Conservation (phyloP, 192 early-diverging fungal species). For the Dissophora globulifera region DNA sequence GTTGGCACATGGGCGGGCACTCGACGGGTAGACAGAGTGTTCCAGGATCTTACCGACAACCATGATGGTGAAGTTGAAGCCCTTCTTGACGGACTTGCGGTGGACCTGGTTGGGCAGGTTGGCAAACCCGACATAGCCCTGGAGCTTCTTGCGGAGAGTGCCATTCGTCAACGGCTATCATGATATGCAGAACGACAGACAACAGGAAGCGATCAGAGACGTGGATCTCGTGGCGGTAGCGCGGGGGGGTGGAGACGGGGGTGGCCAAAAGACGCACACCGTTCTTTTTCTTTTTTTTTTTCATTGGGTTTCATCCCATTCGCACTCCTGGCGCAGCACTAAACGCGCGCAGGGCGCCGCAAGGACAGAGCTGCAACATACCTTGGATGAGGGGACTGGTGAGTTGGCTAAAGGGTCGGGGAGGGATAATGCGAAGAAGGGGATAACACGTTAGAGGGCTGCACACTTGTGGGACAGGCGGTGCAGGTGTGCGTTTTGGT, state of each 20-base stretch:
- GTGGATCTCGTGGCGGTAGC: too few relatives aligned
- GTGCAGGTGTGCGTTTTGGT: too few relatives aligned
- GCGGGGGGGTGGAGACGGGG: too few relatives aligned
- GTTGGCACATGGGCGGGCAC: too few relatives aligned
- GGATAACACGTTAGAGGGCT: too few relatives aligned
- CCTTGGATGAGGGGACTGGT: slow-evolving; percentile 10
- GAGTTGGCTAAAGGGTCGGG: background rate
- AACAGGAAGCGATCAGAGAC: too few relatives aligned
- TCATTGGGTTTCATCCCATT: too few relatives aligned
- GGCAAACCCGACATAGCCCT: slow-evolving; percentile 86
- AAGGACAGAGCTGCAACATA: background rate
- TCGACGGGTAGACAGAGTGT: background rate
- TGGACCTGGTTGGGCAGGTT: slow-evolving; percentile 95
- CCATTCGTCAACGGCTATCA: slow-evolving; percentile 35
- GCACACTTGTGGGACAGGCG: too few relatives aligned
- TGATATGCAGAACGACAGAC: background rate
- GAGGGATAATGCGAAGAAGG: background rate
- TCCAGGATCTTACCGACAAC: slow-evolving; percentile 80
- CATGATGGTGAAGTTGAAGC: slow-evolving; percentile 97
- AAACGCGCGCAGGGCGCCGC: too few relatives aligned
- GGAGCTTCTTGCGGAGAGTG: slow-evolving; percentile 55
- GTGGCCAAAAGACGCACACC: too few relatives aligned
- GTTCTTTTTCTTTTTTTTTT: too few relatives aligned
- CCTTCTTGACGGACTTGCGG: slow-evolving; percentile 91
- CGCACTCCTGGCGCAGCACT: too few relatives aligned